Evolutionary conservation across 2,329 filamentous ascomycete genomes (phyloP).

Genomic region (Botryotinia narcissicola): DNA sequence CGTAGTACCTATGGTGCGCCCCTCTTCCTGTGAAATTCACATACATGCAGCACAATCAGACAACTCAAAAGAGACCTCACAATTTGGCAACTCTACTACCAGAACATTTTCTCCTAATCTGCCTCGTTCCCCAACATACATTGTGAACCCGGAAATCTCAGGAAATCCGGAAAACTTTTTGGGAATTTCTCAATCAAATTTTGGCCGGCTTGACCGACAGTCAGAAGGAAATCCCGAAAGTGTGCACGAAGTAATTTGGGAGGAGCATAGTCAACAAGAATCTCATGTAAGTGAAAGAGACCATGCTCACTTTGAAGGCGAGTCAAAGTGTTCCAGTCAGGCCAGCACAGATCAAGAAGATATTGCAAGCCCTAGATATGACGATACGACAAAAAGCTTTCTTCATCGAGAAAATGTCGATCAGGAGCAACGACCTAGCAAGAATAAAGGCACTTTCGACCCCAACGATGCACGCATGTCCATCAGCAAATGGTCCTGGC

Average conservation of each 20-base stretch:
- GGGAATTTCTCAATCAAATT: neutral
- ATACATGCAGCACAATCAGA: conserved; percentile 7
- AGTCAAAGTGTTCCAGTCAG: conserved; percentile 9
- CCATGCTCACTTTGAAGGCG: neutral
- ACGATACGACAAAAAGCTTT: neutral
- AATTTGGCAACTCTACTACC: neutral
- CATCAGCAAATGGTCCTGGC: conserved; percentile 30
- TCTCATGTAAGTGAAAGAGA: conserved; percentile 22
- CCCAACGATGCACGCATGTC: conserved; percentile 28
- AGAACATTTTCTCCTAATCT: neutral
- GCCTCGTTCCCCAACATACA: neutral
- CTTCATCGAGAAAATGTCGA: neutral
- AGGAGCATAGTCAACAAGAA: conserved; percentile 20
- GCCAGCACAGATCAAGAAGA: neutral
- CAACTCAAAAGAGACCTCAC: neutral
- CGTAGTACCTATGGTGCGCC: neutral
- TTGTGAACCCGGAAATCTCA: neutral
- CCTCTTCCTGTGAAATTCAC: neutral
- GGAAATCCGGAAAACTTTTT: neutral
- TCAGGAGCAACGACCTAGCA: neutral
- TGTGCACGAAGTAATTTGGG: conserved; percentile 34
- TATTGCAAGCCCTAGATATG: neutral
- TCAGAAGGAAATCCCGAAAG: conserved; percentile 20
- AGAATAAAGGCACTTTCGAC: conserved; percentile 28
- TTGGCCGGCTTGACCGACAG: neutral